Evolutionary conservation across 2,329 filamentous ascomycete species (phyloP).

Genomic region (Sporothrix luriei): DNA sequence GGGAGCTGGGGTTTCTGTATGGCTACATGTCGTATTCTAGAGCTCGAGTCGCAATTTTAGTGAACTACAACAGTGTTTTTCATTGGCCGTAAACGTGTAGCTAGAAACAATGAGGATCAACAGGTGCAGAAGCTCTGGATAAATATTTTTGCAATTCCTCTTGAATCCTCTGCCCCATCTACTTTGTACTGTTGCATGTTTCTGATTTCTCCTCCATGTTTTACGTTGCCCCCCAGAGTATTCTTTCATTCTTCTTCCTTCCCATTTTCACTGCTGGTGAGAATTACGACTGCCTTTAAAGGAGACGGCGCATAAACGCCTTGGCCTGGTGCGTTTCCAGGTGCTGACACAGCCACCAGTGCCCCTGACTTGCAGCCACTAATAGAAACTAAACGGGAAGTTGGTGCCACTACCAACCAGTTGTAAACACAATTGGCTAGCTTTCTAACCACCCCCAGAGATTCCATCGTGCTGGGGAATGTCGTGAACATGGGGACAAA

Average conservation of each 20-base stretch:
- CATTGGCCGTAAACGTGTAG: not conserved
- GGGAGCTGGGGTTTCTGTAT: not conserved
- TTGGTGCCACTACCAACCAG: not conserved
- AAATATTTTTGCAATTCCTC: not conserved
- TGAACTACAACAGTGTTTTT: not conserved
- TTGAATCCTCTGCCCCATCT: not conserved
- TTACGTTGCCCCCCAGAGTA: not conserved
- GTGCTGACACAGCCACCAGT: not conserved
- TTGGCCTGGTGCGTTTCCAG: not conserved
- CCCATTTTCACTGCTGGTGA: constrained; percentile 1
- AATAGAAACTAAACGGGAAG: not conserved
- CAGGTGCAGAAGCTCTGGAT: not conserved
- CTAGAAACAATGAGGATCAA: constrained; percentile 10
- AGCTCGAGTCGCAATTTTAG: not conserved
- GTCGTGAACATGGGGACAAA: not conserved
- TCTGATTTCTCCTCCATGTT: not conserved
- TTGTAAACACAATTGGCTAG: not conserved
- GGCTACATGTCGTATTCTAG: too few species aligned
- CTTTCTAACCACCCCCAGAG: not conserved
- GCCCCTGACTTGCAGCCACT: constrained; percentile 16
- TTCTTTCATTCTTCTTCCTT: not conserved
- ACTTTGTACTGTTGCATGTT: not conserved
- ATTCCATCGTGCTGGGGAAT: not conserved
- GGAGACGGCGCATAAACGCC: too few species aligned
- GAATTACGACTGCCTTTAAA: not conserved